Base-by-base conservation (phyloP, 116 monocot genomes). In the Trichopus zeylanicus region DNA sequence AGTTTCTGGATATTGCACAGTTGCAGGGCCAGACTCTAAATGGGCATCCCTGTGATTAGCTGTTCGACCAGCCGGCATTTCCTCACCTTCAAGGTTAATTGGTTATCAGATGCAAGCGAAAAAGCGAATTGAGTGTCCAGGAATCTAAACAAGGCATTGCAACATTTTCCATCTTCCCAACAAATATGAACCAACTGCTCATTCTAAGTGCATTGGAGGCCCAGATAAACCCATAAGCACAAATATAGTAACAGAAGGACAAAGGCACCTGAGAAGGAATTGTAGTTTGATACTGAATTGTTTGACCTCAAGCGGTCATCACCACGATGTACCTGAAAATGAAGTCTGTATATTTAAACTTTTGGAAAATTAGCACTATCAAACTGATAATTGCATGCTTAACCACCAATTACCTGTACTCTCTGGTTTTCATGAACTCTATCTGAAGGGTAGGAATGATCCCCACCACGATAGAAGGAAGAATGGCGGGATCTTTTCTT, bases 231-330 rank as follows among this genome's bases (percentile, higher is more conserved):
- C 42, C 42, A 42, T 16, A 42, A 42, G n/a, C 42, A 42, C 42
- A 42, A 42, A 38, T 16, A 42, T 42, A 13, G n/a, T 4, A 9
- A 42, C 13, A 32, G n/a, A 31, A 18, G 13, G 57, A 47, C 16
- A 53, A 37, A 72, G 51, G 66, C 76, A 99, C 99, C 99, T 74
- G 65, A 63, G 54, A 64, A 75, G 30, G 75, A 70, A 64, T 64
- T 80, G 35, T 64, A 78, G 68, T 72, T 83, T 46, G 64, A 52
- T 9, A 67, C 31, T 46, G 85, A 68, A 73, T 71, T 59, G 52
- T 64, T 78, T 39, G 48, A 56, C 62, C 72, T 59, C 34, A 72
- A 18, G 4, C 60, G 65, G 47, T 71, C 69, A 55, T 81, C 83
- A 34, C 75, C 79, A 55, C 65, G 81, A 53, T 78, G 69, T 60